Evolutionary conservation across 176 grass and related monocot species (phyloP), one percentile per base, ranked within the genome.

Genomic region (Alloteropsis semialata): DNA sequence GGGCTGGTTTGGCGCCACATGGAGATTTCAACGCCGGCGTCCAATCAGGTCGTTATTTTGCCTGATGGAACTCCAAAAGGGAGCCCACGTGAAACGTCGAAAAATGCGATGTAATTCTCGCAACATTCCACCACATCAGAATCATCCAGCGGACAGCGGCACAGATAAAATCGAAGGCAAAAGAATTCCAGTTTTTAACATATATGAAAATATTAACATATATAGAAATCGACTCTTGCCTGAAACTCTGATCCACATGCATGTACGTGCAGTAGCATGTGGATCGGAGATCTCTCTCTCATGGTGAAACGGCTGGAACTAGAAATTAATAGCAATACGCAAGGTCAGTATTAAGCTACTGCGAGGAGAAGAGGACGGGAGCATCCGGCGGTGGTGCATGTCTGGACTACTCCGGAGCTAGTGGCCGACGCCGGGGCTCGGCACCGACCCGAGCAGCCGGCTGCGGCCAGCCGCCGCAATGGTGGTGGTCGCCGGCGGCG

Each of bases 341-440:
- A 67, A 30, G 79, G 36, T 81, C 41, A 55, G 64, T 56, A 65
- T 58, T 3, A 61, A 4, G 27, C 64, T 46, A 21, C 16, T 74
- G 32, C 69, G 44, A 50, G 17, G 67, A 27, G 28, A 50, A 28
- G 67, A 27, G 28, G 48, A 17, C 56, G 56, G 57, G 57, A 60
- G 57, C 59, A 28, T 28, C 59, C n/a, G n/a, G n/a, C n/a, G n/a
- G n/a, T n/a, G 59, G 1, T 5, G 4, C 28, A 14, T 21, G 15
- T 65, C 15, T 13, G 5, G 21, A 27, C 22, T 10, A 3, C 5
- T 11, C n/a, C n/a, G 13, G 67, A 43, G 10, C 86, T 92, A 92
- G 69, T 92, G 90, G 59, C 90, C 90, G 9, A 88, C 82, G 78
- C 90, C 90, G 48, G 90, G 86, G 78, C 90, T 92, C 0, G 90